Base-by-base conservation (phyloP, 768 basidiomycete genomes). In the Lactarius hatsudake region DNA sequence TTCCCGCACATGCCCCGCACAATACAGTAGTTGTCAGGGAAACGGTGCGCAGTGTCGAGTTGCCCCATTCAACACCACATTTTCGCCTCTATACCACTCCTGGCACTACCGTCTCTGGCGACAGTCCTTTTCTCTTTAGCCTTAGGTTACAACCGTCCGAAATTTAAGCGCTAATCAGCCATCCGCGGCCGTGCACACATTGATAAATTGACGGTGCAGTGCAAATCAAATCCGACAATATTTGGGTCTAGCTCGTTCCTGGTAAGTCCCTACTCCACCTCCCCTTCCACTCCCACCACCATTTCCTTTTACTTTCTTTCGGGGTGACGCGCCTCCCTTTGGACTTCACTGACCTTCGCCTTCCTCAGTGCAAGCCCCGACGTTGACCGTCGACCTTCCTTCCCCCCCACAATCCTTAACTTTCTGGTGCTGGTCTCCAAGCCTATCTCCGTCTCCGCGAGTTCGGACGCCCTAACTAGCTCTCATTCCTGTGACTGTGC, bases 301-400 rank as follows among this genome's bases (percentile, higher is more conserved):
- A 69, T 73, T 38, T 38, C 75, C 74, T 70, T 77, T 71, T 67
- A 66, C 72, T 72, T 71, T 73, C 57, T 54, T 63, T 63, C 53
- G 28, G 36, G 67, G 69, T 60, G 3, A 55, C 38, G 53, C 58
- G 23, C 67, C 63, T 26, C 40, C 42, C 42, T 62, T 69, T 65
- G 43, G 58, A 45, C 64, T 55, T 73, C 74, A 71, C 74, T 76
- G 73, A 75, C 76, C 68, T 70, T 75, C 77, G 74, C 73, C 67
- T 72, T 69, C 74, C 72, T 72, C 71, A 71, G 69, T 64, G 64
- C 61, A 54, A 61, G 69, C 36, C 48, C 34, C 34, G 71, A 70
- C 62, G 56, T 63, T 68, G 53, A 71, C n/a, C 65, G 67, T 64
- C 67, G 15, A 62, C 63, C 51, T 30, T 60, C 56, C 45, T 36